phyloP scores from a whole-genome alignment of 495 filamentous ascomycete genomes.

The Neurospora cerealis region DNA sequence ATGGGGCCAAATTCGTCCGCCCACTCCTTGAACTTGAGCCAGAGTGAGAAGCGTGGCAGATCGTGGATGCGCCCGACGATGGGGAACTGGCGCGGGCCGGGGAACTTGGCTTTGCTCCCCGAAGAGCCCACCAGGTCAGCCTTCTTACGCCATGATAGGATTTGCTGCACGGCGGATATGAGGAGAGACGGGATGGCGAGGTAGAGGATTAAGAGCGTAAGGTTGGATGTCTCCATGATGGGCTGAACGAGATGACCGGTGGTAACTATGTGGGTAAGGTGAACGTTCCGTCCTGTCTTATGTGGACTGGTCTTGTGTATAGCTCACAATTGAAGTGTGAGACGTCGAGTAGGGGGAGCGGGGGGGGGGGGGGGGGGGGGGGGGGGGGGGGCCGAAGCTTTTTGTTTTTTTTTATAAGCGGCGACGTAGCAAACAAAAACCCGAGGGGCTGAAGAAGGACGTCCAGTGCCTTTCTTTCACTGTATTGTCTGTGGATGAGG shows the following conservation, averaged over 20 bases:
- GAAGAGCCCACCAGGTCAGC: not conserved
- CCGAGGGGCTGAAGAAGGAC: no score
- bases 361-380: no score
- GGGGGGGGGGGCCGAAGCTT: no score
- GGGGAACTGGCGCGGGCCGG: constrained; percentile 36
- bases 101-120: constrained; percentile 14
- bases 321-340: not conserved
- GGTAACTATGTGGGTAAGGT: not conserved
- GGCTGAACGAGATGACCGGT: not conserved
- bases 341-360: not conserved
- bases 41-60: constrained; percentile 36
- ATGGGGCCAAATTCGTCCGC: constrained; percentile 45
- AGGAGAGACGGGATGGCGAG: constrained; percentile 35
- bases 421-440: no score
- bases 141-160: constrained; percentile 28
- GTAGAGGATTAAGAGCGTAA: constrained; percentile 29
- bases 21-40: constrained; percentile 50
- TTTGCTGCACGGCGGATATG: constrained; percentile 29
- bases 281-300: not conserved
- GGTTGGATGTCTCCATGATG: constrained; percentile 15
- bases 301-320: not conserved
- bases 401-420: no score
- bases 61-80: constrained; percentile 43
- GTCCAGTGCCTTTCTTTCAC: not conserved
- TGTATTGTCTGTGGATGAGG: not conserved